Evolutionary conservation across 805 yeast genomes (phyloP), one percentile per base, ranked within the genome.

Genomic region (Nakazawaea pomicola): DNA sequence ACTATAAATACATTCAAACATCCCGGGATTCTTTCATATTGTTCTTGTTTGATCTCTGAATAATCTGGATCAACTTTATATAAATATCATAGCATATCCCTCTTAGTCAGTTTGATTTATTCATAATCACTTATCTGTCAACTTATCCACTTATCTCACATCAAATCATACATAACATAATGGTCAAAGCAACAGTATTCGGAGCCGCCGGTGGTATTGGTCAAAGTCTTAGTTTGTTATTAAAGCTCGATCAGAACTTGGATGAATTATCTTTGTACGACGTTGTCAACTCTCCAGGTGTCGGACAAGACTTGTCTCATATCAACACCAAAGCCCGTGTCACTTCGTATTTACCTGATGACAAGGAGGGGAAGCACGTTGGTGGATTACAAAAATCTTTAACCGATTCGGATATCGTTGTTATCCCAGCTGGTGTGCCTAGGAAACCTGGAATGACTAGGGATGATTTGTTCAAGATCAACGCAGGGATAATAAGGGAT

Each of bases 171-270:
- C n/a, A n/a, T n/a, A n/a, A n/a, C n/a, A n/a, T n/a, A 44, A 54
- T 54, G 58, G 53, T 52, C 18, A 88, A 87, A 70, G 95, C 86
- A 40, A 75, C 95, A 43, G 89, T 88, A 46, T 72, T 82, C 40
- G 96, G 96, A 50, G 96, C 96, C 44, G 89, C 91, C 41, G 95
- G 95, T 54, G 96, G 96, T 46, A 88, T 88, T 58, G 96, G 96
- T 42, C 96, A 89, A 70, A 95, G 96, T 32, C 72, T 88, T 47
- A 86, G 95, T 11, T 76, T 89, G 41, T 72, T 88, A 48, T 69
- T 88, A 52, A 88, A 88, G 64, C 67, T 87, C 46, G 76, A 79
- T 52, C 78, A 77, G 29, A 68, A 71, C 40, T 72, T 81, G 36
- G 68, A 71, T 46, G 79, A 81, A 52, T 70, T 88, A 52, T 78